Conservation (phyloP, 345 rosid genomes). For the Reutealis trisperma region DNA sequence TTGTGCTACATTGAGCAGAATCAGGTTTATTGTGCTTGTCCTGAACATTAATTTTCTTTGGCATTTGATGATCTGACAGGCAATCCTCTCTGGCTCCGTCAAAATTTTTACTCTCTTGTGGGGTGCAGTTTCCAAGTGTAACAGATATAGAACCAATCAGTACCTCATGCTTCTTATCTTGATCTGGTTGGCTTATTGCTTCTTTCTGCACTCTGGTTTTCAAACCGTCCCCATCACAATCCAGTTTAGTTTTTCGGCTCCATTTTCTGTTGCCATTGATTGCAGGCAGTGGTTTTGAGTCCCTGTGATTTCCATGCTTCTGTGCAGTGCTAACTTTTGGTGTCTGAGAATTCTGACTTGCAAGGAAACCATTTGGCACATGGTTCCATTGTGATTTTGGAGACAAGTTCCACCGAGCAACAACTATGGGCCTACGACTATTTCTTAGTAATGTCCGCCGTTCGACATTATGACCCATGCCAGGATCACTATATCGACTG, state of each 20-base stretch:
- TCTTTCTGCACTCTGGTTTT: conserved; percentile 44
- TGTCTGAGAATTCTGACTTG: conserved; percentile 39
- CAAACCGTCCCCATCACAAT: conserved; percentile 38
- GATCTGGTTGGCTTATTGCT: conserved; percentile 45
- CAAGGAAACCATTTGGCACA: conserved; percentile 48
- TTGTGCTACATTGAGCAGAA: conserved; percentile 25
- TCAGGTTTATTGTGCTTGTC: conserved; percentile 38
- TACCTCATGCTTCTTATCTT: conserved; percentile 53
- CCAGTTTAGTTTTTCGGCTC: conserved; percentile 67
- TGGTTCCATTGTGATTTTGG: conserved; percentile 46
- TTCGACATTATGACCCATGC: conserved; percentile 38
- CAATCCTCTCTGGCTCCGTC: conserved; percentile 38
- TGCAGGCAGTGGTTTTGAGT: conserved; percentile 34
- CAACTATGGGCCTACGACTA: conserved; percentile 32
- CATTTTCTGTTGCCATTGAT: conserved; percentile 61
- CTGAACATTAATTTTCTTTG: conserved; percentile 44
- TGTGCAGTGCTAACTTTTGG: conserved; percentile 49
- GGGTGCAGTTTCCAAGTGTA: conserved; percentile 48
- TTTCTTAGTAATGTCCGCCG: conserved; percentile 32
- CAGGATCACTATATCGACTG: conserved; percentile 38
- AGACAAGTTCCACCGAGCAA: conserved; percentile 39
- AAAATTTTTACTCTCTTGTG: conserved; percentile 32
- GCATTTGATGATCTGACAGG: conserved; percentile 38
- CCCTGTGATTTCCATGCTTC: conserved; percentile 59
- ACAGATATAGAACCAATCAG: conserved; percentile 84